Evolutionary conservation across 352 stramenopile species (phyloP), one percentile per base, ranked within the genome.

Genomic region (Globisporangium irregulare): DNA sequence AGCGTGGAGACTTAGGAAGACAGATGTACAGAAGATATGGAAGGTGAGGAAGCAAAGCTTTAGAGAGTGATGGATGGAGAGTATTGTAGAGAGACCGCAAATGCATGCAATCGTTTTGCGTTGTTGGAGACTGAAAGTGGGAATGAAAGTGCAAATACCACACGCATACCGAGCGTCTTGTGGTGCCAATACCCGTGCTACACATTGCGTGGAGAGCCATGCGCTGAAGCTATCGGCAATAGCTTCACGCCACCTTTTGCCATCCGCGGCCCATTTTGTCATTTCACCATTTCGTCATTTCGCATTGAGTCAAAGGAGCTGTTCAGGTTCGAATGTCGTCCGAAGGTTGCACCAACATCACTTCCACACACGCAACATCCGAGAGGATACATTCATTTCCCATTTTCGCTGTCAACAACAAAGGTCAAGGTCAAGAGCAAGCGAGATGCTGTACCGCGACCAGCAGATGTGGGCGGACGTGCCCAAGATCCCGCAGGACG

Each of bases 391-490:
- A 34, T 51, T 10, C 43, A 51, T 51, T 51, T 51, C 18, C 43
- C 18, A 51, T 51, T 51, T 20, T 51, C 8, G 4, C 38, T 46
- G 38, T 46, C 38, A 46, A 46, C 36, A 43, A 43, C 9, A 12
- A 43, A 20, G 7, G 5, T 51, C 18, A 14, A 18, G 8, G 18
- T 20, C 38, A 20, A 20, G 7, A 6, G 22, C 18, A 14, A 18
- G 8, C 56, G 64, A 32, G 34, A 87, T 85, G 81, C 67, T 74
- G 62, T 93, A 91, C 67, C 77, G 77, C 57, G 78, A 91, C 41
- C 81, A 93, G 65, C 82, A 83, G 0, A 68, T 53, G 53, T 95
- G 88, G 88, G 80, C 81, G n/a, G 88, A 95, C 67, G 86, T 95
- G 72, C 72, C 71, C 67, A 92, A 91, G 69, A 86, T 95, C 70